Percentiles rank a stretch among this genome's conserved stretches.
phyloP scores from a whole-genome alignment of 495 filamentous ascomycete genomes.

The Aspergillus coremiiformis region DNA sequence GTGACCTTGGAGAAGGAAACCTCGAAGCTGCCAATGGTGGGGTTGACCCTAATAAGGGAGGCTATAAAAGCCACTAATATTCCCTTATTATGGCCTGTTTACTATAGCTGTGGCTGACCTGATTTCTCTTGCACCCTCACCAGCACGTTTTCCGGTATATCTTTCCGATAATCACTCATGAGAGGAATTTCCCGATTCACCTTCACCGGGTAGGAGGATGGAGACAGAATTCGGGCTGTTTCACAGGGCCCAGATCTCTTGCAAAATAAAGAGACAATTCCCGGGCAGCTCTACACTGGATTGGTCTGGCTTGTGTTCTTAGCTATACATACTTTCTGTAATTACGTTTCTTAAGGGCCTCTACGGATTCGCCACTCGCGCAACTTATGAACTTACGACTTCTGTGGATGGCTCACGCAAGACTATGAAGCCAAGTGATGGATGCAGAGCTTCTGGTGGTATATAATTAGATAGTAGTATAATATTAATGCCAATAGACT shows the following conservation, averaged over 20 bases:
- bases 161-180: neutral
- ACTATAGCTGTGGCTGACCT: neutral
- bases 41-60: slow-evolving; percentile 12
- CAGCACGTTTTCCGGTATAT: neutral
- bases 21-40: slow-evolving; percentile 1
- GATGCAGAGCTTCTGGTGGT: neutral
- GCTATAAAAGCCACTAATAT: slow-evolving; percentile 13
- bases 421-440: slow-evolving; percentile 1
- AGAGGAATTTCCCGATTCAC: neutral
- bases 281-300: neutral
- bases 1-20: slow-evolving; percentile 23
- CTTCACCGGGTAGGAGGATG: neutral
- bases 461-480: slow-evolving; percentile 10
- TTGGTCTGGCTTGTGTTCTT: neutral
- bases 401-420: slow-evolving; percentile 9
- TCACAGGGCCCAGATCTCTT: neutral
- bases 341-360: slow-evolving; percentile 11
- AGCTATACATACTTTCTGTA: neutral
- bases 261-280: neutral
- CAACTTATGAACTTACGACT: slow-evolving; percentile 17
- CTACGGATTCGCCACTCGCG: slow-evolving; percentile 10
- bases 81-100: neutral
- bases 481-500: slow-evolving; percentile 14
- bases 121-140: neutral
- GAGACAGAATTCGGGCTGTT: neutral